Base-by-base conservation (phyloP, 371 early-diverging fungal genomes). In the Coemansia sp. region DNA sequence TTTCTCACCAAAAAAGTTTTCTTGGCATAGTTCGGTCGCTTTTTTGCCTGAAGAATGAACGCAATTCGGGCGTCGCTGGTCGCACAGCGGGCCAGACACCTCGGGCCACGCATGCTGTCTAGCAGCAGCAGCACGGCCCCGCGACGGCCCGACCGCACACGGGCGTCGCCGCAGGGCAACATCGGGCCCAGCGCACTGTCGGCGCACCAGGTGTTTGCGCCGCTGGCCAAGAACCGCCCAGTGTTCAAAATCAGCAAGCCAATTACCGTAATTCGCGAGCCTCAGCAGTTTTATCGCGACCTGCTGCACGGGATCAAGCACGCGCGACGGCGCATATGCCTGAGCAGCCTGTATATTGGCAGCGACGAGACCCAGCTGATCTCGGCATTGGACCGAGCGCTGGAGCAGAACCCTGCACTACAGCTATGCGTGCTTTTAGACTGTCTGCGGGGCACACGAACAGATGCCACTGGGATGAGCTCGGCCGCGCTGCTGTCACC, bases 311-410 rank as follows among this genome's bases (percentile, higher is more conserved):
- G 55, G 38, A 90, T 93, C 42, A 59, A 74, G n/a, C 66, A 62
- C 2, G 94, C 97, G 0, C 84, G 85, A 59, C 74, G 81, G 7
- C 86, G 91, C 5, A 86, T 97, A 4, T 83, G 83, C 55, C 82
- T 97, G 52, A 90, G 92, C 8, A 91, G 95, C 10, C 81, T 97
- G 16, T 97, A 97, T 62, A 80, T 97, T 7, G 98, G 98, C 12
- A 81, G 86, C 52, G 78, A 80, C 4, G 95, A 97, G 76, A 71
- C 78, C 26, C 93, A 93, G 55, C 76, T 95, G 64, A 90, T 90
- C 4, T 74, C 82, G 30, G 83, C 80, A 0, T 66, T 92, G 30
- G 72, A 81, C 12, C 59, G 68, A 36, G 89, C 92, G 11, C 61
- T 94, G 20, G 56, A 68, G 31, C 67, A 61, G 33, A 81, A 82